Percentiles rank a stretch among this genome's conserved stretches.
Evolutionary conservation across 2,329 filamentous ascomycete species (phyloP).

Genomic region (Fusarium redolens): DNA sequence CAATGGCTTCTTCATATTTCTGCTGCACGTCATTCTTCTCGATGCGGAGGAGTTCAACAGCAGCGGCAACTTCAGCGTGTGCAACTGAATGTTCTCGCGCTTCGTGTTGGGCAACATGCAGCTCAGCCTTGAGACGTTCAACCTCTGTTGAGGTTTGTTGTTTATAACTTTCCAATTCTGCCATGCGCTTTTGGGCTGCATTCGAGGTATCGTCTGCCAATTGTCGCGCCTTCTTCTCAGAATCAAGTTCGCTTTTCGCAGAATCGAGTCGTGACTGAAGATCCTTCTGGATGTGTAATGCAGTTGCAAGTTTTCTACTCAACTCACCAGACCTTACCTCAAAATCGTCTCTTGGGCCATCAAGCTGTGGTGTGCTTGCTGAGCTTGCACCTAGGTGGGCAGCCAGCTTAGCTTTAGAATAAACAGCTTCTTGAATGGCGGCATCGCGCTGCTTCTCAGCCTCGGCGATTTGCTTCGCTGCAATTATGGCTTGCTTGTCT

Average conservation of each 20-base stretch:
- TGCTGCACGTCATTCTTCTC: constrained; percentile 83
- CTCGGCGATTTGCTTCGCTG: constrained; percentile 90
- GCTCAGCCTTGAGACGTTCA: constrained; percentile 84
- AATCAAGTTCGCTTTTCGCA: constrained; percentile 76
- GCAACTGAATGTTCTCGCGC: constrained; percentile 84
- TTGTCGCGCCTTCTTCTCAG: constrained; percentile 83
- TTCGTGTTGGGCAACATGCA: constrained; percentile 82
- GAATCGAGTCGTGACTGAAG: constrained; percentile 81
- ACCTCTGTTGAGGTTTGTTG: constrained; percentile 87
- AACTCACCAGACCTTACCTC: constrained; percentile 71
- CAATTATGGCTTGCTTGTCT: constrained; percentile 85
- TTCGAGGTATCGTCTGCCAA: constrained; percentile 89
- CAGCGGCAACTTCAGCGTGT: constrained; percentile 79
- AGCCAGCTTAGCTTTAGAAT: constrained; percentile 91
- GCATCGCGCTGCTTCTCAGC: constrained; percentile 94
- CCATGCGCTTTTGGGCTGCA: constrained; percentile 83
- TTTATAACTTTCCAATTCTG: constrained; percentile 84
- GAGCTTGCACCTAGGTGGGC: constrained; percentile 77
- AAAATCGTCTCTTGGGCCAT: constrained; percentile 71
- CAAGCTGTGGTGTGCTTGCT: constrained; percentile 68
- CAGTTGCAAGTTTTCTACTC: constrained; percentile 82
- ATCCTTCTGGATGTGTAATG: constrained; percentile 82
- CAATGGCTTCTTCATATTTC: constrained; percentile 74
- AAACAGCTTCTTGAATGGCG: constrained; percentile 94
- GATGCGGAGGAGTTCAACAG: constrained; percentile 80